A percentile compares a stretch with the other conserved stretches of the same genome.
Conservation (phyloP, 192 early-diverging fungal genomes). For the Mortierella hygrophila region DNA sequence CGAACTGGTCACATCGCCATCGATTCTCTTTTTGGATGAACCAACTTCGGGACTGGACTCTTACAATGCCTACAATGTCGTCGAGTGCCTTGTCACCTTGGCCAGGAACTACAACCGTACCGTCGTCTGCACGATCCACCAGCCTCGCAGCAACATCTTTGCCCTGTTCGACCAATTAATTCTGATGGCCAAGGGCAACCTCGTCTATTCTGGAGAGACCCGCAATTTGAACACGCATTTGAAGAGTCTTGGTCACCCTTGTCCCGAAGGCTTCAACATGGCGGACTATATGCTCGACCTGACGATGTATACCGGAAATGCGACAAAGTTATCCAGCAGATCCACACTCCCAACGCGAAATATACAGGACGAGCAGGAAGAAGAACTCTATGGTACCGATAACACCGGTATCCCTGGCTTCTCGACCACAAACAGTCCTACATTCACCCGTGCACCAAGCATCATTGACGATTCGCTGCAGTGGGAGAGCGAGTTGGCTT, state of each 20-base stretch:
- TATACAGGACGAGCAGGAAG: conserved; percentile 38
- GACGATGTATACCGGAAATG: conserved; percentile 68
- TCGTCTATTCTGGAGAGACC: conserved; percentile 88
- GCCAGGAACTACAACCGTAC: conserved; percentile 75
- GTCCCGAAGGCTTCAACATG: conserved; percentile 91
- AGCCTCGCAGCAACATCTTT: conserved; percentile 94
- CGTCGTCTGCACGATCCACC: conserved; percentile 94
- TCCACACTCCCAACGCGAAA: background rate
- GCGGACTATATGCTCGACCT: conserved; percentile 88
- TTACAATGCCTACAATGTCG: conserved; percentile 94
- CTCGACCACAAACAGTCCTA: conserved; percentile 14
- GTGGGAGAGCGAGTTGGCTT: conserved; percentile 48
- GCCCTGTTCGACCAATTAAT: conserved; percentile 91
- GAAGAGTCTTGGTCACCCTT: conserved; percentile 79
- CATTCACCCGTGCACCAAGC: conserved; percentile 33
- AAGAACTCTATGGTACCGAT: conserved; percentile 15
- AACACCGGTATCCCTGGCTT: background rate
- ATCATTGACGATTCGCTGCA: conserved; percentile 43
- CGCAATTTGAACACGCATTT: conserved; percentile 77
- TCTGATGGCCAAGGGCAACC: conserved; percentile 83
- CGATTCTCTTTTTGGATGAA: conserved; percentile 91
- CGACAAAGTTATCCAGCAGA: conserved; percentile 27
- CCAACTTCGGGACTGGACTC: conserved; percentile 90
- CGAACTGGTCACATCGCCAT: conserved; percentile 93
- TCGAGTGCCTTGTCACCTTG: conserved; percentile 88